Evolutionary conservation across 2,329 filamentous ascomycete species (phyloP).

Genomic region (Ceratocystis colombiana): DNA sequence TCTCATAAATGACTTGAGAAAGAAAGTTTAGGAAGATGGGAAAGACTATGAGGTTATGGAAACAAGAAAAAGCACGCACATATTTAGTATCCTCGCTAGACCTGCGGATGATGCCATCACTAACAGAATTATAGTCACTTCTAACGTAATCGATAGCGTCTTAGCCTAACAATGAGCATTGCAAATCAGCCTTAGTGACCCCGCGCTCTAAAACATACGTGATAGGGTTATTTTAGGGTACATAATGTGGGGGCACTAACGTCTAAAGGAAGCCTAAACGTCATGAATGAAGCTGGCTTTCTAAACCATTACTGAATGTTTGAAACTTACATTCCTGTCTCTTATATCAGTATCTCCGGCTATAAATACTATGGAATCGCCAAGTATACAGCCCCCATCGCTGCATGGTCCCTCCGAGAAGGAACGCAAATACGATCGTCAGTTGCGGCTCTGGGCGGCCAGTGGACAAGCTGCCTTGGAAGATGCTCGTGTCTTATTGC

Average conservation of each 20-base stretch:
- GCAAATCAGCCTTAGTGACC: too few species aligned
- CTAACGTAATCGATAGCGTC: background rate
- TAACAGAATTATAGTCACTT: background rate
- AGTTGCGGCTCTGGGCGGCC: conserved; percentile 90
- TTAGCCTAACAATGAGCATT: background rate
- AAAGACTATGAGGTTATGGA: background rate
- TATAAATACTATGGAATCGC: background rate
- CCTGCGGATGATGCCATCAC: conserved; percentile 1
- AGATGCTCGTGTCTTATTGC: conserved; percentile 76
- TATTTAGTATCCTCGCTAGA: background rate
- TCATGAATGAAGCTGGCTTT: background rate
- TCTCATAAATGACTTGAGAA: background rate
- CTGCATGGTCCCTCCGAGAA: conserved; percentile 45
- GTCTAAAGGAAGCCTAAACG: background rate
- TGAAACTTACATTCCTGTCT: background rate
- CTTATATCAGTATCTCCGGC: background rate
- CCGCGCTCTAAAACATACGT: too few species aligned
- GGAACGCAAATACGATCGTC: conserved; percentile 80
- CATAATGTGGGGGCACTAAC: background rate
- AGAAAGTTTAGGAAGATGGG: background rate
- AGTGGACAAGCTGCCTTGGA: conserved; percentile 85
- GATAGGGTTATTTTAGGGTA: background rate
- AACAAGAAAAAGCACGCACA: conserved; percentile 1
- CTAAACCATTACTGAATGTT: background rate
- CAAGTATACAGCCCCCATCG: conserved; percentile 32